Evolutionary conservation across 1,284 basidiomycete genomes (phyloP).

Genomic region (Cryptococcus sp.): DNA sequence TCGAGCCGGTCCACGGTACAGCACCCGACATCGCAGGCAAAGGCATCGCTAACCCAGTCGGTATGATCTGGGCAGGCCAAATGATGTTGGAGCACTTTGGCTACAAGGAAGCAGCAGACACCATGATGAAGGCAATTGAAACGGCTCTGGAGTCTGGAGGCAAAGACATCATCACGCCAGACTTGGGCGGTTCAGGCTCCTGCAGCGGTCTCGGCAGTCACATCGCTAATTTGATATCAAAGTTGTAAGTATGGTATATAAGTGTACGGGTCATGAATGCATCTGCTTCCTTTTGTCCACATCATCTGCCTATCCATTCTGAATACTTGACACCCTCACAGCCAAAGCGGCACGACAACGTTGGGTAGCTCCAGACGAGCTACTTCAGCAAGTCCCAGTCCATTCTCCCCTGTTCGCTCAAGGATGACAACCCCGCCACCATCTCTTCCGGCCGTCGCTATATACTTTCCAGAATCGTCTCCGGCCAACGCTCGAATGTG

Average conservation of each 20-base stretch:
- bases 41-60: conserved; percentile 58
- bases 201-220: conserved; percentile 22
- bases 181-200: conserved; percentile 74
- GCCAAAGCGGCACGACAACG: neutral
- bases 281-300: too few species aligned
- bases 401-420: conserved; percentile 7
- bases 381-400: conserved; percentile 9
- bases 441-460: conserved; percentile 13
- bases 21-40: conserved; percentile 70
- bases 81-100: conserved; percentile 63
- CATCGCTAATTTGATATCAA: conserved; percentile 25
- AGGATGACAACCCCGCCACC: conserved; percentile 12
- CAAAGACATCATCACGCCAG: conserved; percentile 70
- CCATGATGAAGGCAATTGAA: conserved; percentile 60
- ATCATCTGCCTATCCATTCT: neutral
- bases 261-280: too few species aligned
- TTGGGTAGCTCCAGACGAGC: conserved; percentile 5
- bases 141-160: conserved; percentile 34
- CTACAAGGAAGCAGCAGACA: conserved; percentile 58
- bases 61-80: conserved; percentile 62
- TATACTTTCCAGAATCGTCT: conserved; percentile 6
- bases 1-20: conserved; percentile 76
- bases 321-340: neutral
- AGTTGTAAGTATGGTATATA: conserved; percentile 1
- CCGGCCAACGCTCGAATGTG: conserved; percentile 10